phyloP scores from a whole-genome alignment of 768 basidiomycete species.

The Strobilomyces dryophilus region DNA sequence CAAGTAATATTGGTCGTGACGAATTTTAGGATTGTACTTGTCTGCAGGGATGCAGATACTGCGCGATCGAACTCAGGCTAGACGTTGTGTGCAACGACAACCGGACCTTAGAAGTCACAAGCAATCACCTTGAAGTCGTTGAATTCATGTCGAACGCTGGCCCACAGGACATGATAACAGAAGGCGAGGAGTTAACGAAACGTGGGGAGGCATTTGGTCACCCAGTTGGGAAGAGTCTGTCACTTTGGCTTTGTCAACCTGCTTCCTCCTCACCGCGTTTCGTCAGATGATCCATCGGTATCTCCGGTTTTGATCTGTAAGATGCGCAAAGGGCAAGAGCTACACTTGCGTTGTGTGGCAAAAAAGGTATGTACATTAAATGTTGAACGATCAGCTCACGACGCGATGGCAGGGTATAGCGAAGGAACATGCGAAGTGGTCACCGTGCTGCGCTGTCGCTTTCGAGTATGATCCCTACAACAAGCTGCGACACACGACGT shows the following conservation, averaged over 20 bases:
- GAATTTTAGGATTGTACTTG: conserved; percentile 83
- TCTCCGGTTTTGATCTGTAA: conserved; percentile 84
- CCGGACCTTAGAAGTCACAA: conserved; percentile 81
- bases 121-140: conserved; percentile 71
- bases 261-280: conserved; percentile 4
- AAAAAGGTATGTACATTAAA: conserved; percentile 67
- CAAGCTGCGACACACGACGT: conserved; percentile 89
- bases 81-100: conserved; percentile 70
- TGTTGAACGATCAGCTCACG: not conserved
- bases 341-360: conserved; percentile 80
- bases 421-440: conserved; percentile 99
- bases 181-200: conserved; percentile 72
- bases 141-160: conserved; percentile 37
- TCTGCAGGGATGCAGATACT: conserved; percentile 75
- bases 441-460: conserved; percentile 88
- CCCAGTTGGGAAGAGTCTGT: conserved; percentile 80
- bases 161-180: conserved; percentile 29
- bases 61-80: conserved; percentile 80
- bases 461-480: conserved; percentile 99
- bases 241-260: not conserved
- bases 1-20: not conserved
- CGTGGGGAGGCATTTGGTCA: conserved; percentile 71
- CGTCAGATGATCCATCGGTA: conserved; percentile 52
- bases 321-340: conserved; percentile 90
- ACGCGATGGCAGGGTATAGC: conserved; percentile 73